Base-by-base conservation (phyloP, 2,329 filamentous ascomycete genomes). In the Aspergillus fumigatiaffinis region DNA sequence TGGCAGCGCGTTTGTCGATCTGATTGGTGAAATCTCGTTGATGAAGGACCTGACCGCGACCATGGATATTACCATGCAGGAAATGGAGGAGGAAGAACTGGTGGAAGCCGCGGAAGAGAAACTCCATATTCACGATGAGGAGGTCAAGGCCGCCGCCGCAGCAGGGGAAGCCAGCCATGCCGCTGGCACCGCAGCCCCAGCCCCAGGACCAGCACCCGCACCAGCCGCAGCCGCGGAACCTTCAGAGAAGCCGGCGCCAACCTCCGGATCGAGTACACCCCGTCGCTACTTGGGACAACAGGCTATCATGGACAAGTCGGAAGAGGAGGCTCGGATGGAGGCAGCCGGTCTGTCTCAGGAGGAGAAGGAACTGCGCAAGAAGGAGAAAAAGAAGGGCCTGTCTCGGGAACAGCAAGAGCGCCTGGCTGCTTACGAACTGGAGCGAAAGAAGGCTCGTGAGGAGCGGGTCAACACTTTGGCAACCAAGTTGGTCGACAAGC, bases 11-110 rank as follows among this genome's bases (percentile, higher is more conserved):
- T 99, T 99, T 70, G 82, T 89, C 60, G 93, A 99, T 79, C 91
- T 94, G 82, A 97, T 99, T 70, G 94, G 94, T 65, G 94, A 99
- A 82, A 96, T 99, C 66, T 94, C 91, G 52, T 85, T 99, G 57
- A 97, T 99, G 90, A 97, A 97, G 80, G 94, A 99, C 71, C 83
- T 99, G 54, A 97, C 93, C 20, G 91, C 92, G 69, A 96, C 92
- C 48, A 97, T 99, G 93, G 94, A 99, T 69, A 97, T 99, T 65
- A 92, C 91, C 21, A 93, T 92, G 87, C 82, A 90, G 55, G 87
- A 87, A 60, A 85, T 86, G 73, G 90, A 91, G 67, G 88, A 89
- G 64, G 86, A 88, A 60, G 86, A 80, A 28, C 79, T 82, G 41
- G 82, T 82, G 4, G 81, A 82, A 17, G 79, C 78, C 2, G 79